Evolutionary conservation across 306 rosid species (phyloP).

Genomic region (Macrotyloma uniflorum): DNA sequence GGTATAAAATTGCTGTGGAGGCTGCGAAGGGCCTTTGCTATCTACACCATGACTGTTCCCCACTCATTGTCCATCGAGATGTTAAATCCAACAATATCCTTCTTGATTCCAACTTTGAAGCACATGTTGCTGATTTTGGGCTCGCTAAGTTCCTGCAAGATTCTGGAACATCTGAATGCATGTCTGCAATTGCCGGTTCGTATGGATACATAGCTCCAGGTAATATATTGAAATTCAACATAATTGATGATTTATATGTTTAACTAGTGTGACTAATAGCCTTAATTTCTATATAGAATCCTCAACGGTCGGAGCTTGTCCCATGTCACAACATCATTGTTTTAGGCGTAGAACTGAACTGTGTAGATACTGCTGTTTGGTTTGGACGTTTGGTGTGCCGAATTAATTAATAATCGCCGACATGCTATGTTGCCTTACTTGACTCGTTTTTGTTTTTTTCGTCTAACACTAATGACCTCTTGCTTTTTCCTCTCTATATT

Average conservation of each 20-base stretch:
- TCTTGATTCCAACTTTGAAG: conserved; percentile 52
- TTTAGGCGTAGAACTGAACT: conserved; percentile 26
- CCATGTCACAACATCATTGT: conserved; percentile 30
- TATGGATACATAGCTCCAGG: conserved; percentile 98
- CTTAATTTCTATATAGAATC: conserved; percentile 8
- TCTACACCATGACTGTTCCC: conserved; percentile 86
- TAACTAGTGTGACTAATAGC: conserved; percentile 6
- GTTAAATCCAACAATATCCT: conserved; percentile 57
- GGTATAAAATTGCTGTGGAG: conserved; percentile 77
- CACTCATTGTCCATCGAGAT: conserved; percentile 73
- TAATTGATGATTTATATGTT: conserved; percentile 22
- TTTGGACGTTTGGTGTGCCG: conserved; percentile 22
- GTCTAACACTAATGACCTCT: neutral
- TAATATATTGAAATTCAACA: conserved; percentile 29
- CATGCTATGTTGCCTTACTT: conserved; percentile 37
- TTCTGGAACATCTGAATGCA: conserved; percentile 83
- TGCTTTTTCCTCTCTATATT: conserved; percentile 24
- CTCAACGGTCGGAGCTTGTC: conserved; percentile 24
- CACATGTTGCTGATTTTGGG: conserved; percentile 67
- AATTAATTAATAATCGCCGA: conserved; percentile 27
- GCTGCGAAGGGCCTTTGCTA: conserved; percentile 88
- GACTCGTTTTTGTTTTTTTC: conserved; percentile 31
- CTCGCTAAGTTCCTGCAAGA: conserved; percentile 85
- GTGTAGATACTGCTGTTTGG: conserved; percentile 33
- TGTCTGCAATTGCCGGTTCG: conserved; percentile 92